phyloP scores from a whole-genome alignment of 2,329 filamentous ascomycete species.

The Aspergillus fructus region DNA sequence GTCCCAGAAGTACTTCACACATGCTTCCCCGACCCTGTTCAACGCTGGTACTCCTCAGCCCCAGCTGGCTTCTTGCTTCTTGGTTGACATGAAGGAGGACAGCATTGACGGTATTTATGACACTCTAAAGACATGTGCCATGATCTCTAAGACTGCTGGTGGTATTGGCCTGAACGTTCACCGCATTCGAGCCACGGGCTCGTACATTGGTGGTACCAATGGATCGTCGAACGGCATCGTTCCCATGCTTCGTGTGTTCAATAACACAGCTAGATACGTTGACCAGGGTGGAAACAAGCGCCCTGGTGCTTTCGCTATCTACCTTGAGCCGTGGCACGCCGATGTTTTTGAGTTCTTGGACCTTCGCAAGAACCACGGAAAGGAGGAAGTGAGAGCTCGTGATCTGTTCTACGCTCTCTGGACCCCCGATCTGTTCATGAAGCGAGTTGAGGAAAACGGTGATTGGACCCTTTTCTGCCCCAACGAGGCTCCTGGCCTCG shows the following conservation, averaged over 20 bases:
- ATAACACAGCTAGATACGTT: constrained; percentile 98
- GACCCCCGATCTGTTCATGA: constrained; percentile 99
- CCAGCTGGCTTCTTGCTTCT: constrained; percentile 96
- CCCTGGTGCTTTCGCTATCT: constrained; percentile 96
- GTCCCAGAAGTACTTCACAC: constrained; percentile 98
- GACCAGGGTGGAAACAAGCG: constrained; percentile 99
- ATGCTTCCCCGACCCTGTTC: constrained; percentile 96
- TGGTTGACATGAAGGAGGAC: constrained; percentile 99
- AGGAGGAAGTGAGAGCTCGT: constrained; percentile 94
- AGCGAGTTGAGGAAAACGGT: constrained; percentile 94
- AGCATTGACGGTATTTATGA: constrained; percentile 99
- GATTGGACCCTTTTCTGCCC: constrained; percentile 99
- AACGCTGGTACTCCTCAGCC: constrained; percentile 93
- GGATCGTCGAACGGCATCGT: constrained; percentile 96
- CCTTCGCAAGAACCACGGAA: constrained; percentile 98
- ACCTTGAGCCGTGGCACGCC: constrained; percentile 97
- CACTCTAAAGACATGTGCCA: constrained; percentile 96
- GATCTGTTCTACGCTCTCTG: constrained; percentile 97
- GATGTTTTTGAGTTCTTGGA: constrained; percentile 98
- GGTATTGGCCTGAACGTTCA: constrained; percentile 97
- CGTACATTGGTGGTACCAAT: constrained; percentile 97
- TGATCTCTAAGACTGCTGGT: constrained; percentile 99
- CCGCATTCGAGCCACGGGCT: constrained; percentile 93
- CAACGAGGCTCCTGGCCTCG: constrained; percentile 90
- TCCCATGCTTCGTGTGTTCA: constrained; percentile 98